These are phyloP conservation scores for Streptanthus diversifolius DNA, from an alignment of 345 rosid species.

Conservation along the genomic window DNA sequence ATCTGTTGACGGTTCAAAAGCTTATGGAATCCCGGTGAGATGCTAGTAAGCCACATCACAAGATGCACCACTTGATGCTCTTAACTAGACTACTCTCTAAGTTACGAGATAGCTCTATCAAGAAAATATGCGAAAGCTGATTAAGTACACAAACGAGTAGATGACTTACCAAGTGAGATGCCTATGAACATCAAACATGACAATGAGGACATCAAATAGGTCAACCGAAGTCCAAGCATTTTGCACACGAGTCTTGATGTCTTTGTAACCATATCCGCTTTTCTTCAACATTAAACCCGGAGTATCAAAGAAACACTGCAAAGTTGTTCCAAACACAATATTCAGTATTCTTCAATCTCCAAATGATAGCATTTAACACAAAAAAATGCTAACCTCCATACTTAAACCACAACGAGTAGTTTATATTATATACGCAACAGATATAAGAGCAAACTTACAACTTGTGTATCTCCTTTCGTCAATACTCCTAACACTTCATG, in stretches of 20 bases:
- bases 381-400: background rate
- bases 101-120: background rate
- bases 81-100: background rate
- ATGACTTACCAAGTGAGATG: slow-evolving; percentile 71
- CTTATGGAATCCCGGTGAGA: background rate
- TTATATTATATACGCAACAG: background rate
- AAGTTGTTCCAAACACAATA: slow-evolving; percentile 4
- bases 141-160: background rate
- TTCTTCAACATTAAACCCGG: slow-evolving; percentile 74
- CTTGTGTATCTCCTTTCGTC: slow-evolving; percentile 79
- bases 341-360: background rate
- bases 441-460: slow-evolving; percentile 45
- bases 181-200: slow-evolving; percentile 88
- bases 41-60: background rate
- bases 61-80: background rate
- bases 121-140: background rate
- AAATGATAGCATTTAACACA: background rate
- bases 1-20: background rate
- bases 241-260: slow-evolving; percentile 72
- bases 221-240: slow-evolving; percentile 77
- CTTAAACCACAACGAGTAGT: background rate
- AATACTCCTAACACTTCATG: slow-evolving; percentile 92
- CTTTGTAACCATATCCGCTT: slow-evolving; percentile 69
- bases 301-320: slow-evolving; percentile 92
- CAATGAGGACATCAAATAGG: slow-evolving; percentile 78